Evolutionary conservation across 805 yeast species (phyloP).

Genomic region (Candida maltosa): DNA sequence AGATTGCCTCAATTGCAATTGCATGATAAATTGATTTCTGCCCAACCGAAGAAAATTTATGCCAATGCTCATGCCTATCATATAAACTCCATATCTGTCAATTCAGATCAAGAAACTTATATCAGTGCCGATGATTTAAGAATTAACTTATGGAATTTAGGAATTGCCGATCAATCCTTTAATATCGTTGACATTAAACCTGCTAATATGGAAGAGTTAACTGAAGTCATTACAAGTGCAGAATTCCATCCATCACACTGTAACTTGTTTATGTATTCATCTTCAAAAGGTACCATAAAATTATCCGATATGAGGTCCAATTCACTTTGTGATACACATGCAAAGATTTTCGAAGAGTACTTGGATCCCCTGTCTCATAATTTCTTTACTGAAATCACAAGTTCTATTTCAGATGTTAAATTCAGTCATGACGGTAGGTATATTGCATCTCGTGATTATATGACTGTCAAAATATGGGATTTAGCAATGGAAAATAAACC

Average conservation of each 20-base stretch:
- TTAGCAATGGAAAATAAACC: conserved; percentile 96
- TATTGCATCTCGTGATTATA: conserved; percentile 94
- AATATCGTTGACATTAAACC: conserved; percentile 98
- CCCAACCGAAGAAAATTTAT: conserved; percentile 87
- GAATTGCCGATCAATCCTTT: conserved; percentile 90
- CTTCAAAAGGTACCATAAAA: conserved; percentile 93
- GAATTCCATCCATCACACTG: conserved; percentile 94
- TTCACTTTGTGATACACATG: conserved; percentile 88
- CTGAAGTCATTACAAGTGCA: conserved; percentile 95
- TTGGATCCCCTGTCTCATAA: conserved; percentile 90
- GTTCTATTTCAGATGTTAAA: conserved; percentile 89
- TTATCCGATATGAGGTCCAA: conserved; percentile 95
- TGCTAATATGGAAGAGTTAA: conserved; percentile 96
- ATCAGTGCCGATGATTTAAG: conserved; percentile 91
- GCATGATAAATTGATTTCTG: conserved; percentile 93
- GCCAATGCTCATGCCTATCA: conserved; percentile 98
- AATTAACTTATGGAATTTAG: conserved; percentile 92
- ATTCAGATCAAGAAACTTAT: conserved; percentile 94
- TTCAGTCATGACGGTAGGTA: conserved; percentile 90
- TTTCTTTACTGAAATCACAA: conserved; percentile 95
- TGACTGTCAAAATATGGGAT: conserved; percentile 98
- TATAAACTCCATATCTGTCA: conserved; percentile 90
- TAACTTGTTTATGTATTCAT: conserved; percentile 91
- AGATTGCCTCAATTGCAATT: conserved; percentile 85
- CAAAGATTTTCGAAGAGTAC: conserved; percentile 87